Conservation (phyloP, 2,329 filamentous ascomycete species). For the Fusarium solani-melongenae region DNA sequence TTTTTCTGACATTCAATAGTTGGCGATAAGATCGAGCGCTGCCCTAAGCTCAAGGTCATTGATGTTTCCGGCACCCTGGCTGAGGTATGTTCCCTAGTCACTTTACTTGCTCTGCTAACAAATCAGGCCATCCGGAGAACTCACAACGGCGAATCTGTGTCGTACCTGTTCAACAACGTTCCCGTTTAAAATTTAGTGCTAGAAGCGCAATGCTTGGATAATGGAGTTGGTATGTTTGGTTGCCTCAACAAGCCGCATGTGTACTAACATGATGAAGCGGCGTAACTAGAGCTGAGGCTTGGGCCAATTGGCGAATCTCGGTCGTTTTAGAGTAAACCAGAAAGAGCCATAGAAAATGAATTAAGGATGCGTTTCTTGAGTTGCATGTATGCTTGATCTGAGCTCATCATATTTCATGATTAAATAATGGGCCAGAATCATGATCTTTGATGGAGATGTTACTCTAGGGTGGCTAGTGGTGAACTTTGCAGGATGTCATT, state of each 20-base stretch:
- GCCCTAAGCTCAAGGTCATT: conserved; percentile 86
- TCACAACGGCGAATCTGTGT: conserved; percentile 74
- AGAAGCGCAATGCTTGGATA: conserved; percentile 27
- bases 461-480: not conserved
- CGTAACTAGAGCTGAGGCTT: conserved; percentile 36
- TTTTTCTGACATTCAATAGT: conserved; percentile 50
- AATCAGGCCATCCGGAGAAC: conserved; percentile 74
- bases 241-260: not conserved
- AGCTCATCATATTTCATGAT: not conserved
- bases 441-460: not conserved
- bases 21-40: conserved; percentile 81
- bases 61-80: conserved; percentile 88
- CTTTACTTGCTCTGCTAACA: conserved; percentile 8
- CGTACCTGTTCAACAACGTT: conserved; percentile 75
- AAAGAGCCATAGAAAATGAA: conserved; percentile 26
- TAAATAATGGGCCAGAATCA: not conserved
- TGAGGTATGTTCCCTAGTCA: conserved; percentile 53
- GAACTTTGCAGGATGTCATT: not conserved
- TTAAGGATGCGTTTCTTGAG: conserved; percentile 7
- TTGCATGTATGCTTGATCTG: not conserved
- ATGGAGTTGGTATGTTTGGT: conserved; percentile 41
- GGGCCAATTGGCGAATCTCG: conserved; percentile 20
- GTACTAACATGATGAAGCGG: conserved; percentile 34
- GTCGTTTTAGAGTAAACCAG: conserved; percentile 32
- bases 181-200: conserved; percentile 54